Evolutionary conservation across 768 basidiomycete species (phyloP).

Genomic region (Lactarius indigo): DNA sequence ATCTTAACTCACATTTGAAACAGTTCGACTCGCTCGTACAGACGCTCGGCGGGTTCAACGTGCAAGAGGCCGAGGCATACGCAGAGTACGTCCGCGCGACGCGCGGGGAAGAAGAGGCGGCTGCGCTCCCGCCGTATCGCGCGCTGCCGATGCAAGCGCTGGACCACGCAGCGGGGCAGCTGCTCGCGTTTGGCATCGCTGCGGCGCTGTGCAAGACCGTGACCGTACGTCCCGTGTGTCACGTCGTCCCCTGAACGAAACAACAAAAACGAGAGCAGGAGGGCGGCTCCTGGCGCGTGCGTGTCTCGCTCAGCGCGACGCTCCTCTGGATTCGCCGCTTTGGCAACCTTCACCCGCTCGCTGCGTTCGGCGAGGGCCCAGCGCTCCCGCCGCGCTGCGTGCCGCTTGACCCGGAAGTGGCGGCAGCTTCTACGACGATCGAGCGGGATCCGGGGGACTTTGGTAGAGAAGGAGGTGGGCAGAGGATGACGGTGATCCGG

Average conservation of each 20-base stretch:
- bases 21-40: conserved; percentile 67
- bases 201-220: conserved; percentile 52
- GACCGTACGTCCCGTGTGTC: conserved; percentile 34
- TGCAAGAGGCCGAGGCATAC: conserved; percentile 52
- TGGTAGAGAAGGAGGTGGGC: neutral
- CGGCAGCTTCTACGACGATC: conserved; percentile 28
- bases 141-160: conserved; percentile 56
- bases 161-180: conserved; percentile 57
- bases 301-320: conserved; percentile 54
- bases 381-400: conserved; percentile 38
- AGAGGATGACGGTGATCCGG: conserved; percentile 11
- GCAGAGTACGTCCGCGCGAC: conserved; percentile 29
- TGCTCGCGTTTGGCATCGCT: conserved; percentile 56
- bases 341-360: conserved; percentile 40
- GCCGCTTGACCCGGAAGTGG: conserved; percentile 40
- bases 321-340: conserved; percentile 56
- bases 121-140: conserved; percentile 29
- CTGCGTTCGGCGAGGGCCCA: conserved; percentile 40
- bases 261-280: conserved; percentile 36
- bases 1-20: neutral
- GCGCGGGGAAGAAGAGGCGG: conserved; percentile 14
- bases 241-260: neutral
- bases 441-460: conserved; percentile 18
- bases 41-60: conserved; percentile 57
- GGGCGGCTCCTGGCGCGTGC: conserved; percentile 59